A percentile compares a stretch with the other conserved stretches of the same genome.
These are phyloP conservation scores for Hypsizygus marmoreus DNA, from an alignment of 768 basidiomycete genomes.

Conservation along the genomic window DNA sequence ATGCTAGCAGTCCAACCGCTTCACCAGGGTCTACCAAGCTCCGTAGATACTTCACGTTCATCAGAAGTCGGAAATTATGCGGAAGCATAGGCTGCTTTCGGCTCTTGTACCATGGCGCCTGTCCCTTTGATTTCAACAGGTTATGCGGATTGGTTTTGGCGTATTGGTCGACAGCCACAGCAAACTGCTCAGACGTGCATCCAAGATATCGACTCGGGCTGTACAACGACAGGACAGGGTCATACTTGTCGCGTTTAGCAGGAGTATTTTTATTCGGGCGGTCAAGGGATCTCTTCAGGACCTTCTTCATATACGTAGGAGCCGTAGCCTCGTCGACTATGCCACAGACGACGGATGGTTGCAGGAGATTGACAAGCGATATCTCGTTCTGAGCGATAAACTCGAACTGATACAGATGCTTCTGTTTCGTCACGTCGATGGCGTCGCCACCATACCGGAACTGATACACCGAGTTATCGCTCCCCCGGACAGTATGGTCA, in stretches of 20 bases:
- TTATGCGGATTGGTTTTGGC: slow-evolving; percentile 69
- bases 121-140: slow-evolving; percentile 41
- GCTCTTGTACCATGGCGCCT: slow-evolving; percentile 35
- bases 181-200: slow-evolving; percentile 91
- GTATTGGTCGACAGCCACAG: slow-evolving; percentile 77
- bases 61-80: slow-evolving; percentile 74
- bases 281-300: slow-evolving; percentile 68
- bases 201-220: slow-evolving; percentile 83
- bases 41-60: slow-evolving; percentile 92
- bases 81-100: slow-evolving; percentile 48
- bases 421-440: slow-evolving; percentile 96
- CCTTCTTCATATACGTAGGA: slow-evolving; percentile 82
- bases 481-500: slow-evolving; percentile 96
- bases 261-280: slow-evolving; percentile 40
- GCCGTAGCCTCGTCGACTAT: slow-evolving; percentile 71
- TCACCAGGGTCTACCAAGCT: slow-evolving; percentile 96
- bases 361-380: slow-evolving; percentile 74
- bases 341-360: slow-evolving; percentile 57
- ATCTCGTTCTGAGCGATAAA: slow-evolving; percentile 87
- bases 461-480: slow-evolving; percentile 91
- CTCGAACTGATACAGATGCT: slow-evolving; percentile 91
- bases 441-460: slow-evolving; percentile 97
- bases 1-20: slow-evolving; percentile 95
- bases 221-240: slow-evolving; percentile 74
- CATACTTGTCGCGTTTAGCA: slow-evolving; percentile 60